Conservation (phyloP, 2,329 filamentous ascomycete species). For the Furcasterigmium furcatum region DNA sequence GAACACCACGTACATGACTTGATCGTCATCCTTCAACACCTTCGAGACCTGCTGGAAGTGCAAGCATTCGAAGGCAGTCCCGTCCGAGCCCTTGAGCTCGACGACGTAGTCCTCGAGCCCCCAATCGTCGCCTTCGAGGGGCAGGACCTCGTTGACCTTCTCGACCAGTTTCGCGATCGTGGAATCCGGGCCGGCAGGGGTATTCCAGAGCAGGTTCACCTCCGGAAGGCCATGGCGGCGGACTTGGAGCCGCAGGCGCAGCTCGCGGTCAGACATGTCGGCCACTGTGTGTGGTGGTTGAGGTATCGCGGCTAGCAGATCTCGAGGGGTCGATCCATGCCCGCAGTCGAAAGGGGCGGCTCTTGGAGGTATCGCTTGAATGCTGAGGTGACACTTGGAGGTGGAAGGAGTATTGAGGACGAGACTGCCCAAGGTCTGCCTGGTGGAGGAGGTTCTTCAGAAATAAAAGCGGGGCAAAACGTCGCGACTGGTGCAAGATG, state of each 20-base stretch:
- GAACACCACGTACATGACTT: slow-evolving; percentile 64
- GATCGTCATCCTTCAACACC: slow-evolving; percentile 78
- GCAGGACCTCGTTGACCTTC: slow-evolving; percentile 75
- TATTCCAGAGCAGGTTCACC: slow-evolving; percentile 68
- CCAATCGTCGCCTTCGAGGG: slow-evolving; percentile 79
- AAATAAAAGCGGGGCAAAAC: background rate
- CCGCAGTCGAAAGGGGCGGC: too few species aligned
- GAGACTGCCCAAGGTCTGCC: background rate
- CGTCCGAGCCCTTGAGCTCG: slow-evolving; percentile 57
- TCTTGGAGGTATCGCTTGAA: too few species aligned
- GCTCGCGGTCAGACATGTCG: slow-evolving; percentile 32
- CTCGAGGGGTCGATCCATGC: too few species aligned
- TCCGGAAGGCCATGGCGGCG: slow-evolving; percentile 72
- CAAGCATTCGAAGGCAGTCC: slow-evolving; percentile 76
- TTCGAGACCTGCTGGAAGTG: slow-evolving; percentile 74
- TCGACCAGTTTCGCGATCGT: slow-evolving; percentile 76
- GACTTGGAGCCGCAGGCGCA: slow-evolving; percentile 73
- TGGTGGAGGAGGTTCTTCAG: background rate
- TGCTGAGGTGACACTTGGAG: background rate
- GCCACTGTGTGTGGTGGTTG: background rate
- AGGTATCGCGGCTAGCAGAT: background rate
- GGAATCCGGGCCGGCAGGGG: slow-evolving; percentile 52
- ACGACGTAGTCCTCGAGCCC: slow-evolving; percentile 88
- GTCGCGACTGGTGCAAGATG: too few species aligned
- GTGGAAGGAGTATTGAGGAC: too few species aligned